Base-by-base conservation (phyloP, 202 grass and related monocot genomes). In the Panicum hallii region DNA sequence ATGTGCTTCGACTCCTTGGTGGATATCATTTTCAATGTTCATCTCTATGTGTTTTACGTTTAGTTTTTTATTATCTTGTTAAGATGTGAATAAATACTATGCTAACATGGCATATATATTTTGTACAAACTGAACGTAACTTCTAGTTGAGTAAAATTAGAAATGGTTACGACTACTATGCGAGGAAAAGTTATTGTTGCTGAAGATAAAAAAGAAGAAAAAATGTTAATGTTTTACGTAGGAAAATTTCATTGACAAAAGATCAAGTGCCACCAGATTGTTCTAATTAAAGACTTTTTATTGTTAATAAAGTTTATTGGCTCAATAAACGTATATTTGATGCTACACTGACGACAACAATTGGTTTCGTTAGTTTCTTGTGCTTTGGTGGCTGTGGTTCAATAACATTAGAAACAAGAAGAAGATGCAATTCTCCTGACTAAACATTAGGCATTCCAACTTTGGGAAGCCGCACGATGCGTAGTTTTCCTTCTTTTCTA, bases 391-490 rank as follows among this genome's bases (percentile, higher is more conserved):
- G 9, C 14, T 47, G 32, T 63, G 14, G 4, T 44, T 63, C 8
- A 16, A 63, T 19, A 16, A 4, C 14, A 32, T 19, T 45, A 15
- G 14, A 14, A 26, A 8, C 3, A 60, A 58, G 73, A 42, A 75
- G 15, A 19, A 60, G n/a, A 44, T 76, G 20, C n/a, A 15, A 77
- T 44, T 47, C 14, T 28, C 14, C 15, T 5, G 45, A 43, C 53
- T 17, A 45, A 70, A 70, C 36, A 58, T 70, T 58, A 58, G 49
- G 41, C 5, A 20, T 70, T 81, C 79, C 79, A 81, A n/a, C 22
- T 70, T 70, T 32, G 65, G 50, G 23, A 81, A 43, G 64, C 12
- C 14, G 1, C 2, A 70, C 13, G 15, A 73, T 73, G 9, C 2
- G 32, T 67, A 69, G 36, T 56, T 55, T 69, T 70, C 47, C 8